Conservation (phyloP, 208 protist species). For the Crithidia sp. region DNA sequence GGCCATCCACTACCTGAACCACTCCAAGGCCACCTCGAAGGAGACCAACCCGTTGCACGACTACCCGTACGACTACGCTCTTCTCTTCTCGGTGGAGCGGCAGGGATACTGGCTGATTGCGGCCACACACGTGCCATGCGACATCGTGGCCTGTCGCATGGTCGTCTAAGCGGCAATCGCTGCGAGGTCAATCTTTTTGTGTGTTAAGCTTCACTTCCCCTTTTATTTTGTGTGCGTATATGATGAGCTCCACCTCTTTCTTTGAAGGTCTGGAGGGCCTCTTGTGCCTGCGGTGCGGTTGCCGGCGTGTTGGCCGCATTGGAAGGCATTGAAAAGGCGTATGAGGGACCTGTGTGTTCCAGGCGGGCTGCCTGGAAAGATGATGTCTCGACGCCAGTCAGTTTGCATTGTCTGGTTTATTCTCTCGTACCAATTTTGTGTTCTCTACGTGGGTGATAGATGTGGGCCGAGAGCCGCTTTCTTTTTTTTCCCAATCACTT, state of each 20-base stretch:
- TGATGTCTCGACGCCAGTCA: no score
- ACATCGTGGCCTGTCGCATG: conserved; percentile 88
- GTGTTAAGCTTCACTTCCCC: no score
- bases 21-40: conserved; percentile 43
- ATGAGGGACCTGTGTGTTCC: no score
- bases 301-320: no score
- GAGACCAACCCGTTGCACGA: conserved; percentile 83
- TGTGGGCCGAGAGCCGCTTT: not conserved
- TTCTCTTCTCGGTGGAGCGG: conserved; percentile 83
- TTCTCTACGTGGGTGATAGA: no score
- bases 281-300: not conserved
- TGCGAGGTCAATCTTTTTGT: not conserved
- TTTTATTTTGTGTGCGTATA: not conserved
- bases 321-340: no score
- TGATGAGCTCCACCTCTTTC: not conserved
- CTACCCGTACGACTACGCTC: conserved; percentile 87
- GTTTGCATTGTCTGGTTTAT: no score
- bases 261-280: not conserved
- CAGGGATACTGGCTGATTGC: conserved; percentile 91
- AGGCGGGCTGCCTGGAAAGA: no score
- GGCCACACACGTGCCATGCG: conserved; percentile 86
- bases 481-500: not conserved
- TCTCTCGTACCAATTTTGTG: no score
- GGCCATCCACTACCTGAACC: conserved; percentile 78
- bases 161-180: conserved; percentile 13